Conservation (phyloP, 768 basidiomycete species). For the Tephrocybe sp. region DNA sequence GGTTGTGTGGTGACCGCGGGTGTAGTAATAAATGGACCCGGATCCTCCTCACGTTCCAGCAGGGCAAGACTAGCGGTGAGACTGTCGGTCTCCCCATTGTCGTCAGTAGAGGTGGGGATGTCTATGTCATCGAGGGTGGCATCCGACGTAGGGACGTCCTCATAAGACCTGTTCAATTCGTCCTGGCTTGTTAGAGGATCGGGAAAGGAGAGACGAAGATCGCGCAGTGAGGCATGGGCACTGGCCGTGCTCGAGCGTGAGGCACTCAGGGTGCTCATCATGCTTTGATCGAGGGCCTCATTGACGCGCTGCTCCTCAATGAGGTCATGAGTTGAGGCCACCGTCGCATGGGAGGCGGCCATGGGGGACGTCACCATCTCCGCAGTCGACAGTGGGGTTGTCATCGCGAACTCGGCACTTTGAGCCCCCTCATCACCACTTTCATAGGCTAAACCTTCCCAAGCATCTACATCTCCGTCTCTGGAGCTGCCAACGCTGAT, state of each 20-base stretch:
- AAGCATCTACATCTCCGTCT: constrained; percentile 69
- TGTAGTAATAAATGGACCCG: constrained; percentile 29
- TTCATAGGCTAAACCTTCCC: constrained; percentile 77
- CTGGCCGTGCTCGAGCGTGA: constrained; percentile 66
- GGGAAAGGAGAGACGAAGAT: constrained; percentile 80
- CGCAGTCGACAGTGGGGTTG: constrained; percentile 30
- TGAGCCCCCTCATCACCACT: constrained; percentile 46
- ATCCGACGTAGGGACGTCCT: constrained; percentile 45
- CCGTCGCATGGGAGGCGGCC: constrained; percentile 23
- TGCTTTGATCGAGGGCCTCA: constrained; percentile 79
- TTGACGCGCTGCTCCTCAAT: constrained; percentile 70
- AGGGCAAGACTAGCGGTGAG: constrained; percentile 12
- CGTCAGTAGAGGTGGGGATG: constrained; percentile 22
- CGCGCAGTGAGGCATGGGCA: constrained; percentile 62
- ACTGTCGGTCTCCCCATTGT: constrained; percentile 19
- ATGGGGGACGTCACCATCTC: constrained; percentile 31
- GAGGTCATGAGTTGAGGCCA: constrained; percentile 37
- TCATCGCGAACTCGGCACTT: constrained; percentile 27
- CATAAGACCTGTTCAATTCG: constrained; percentile 60
- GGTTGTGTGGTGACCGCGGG: constrained; percentile 35
- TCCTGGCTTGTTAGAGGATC: constrained; percentile 77
- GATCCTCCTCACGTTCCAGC: constrained; percentile 30
- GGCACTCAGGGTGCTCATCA: constrained; percentile 75
- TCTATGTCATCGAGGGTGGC: constrained; percentile 22
- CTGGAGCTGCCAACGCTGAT: constrained; percentile 68